phyloP scores from a whole-genome alignment of 805 yeast genomes.

The Lachancea meyersii region DNA sequence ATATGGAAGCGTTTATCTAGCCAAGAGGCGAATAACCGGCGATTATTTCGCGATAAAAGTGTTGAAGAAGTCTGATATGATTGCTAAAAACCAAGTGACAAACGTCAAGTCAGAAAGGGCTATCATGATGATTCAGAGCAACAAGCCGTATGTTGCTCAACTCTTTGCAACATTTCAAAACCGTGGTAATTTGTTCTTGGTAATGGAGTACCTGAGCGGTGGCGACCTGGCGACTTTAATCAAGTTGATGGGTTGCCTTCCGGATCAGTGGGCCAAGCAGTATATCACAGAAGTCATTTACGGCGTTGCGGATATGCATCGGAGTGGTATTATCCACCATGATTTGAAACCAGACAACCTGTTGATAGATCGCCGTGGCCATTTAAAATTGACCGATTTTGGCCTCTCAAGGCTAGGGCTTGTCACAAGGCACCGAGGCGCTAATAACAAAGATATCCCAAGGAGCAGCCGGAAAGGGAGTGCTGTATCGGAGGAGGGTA shows the following conservation, averaged over 20 bases:
- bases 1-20: slow-evolving; percentile 89
- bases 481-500: slow-evolving; percentile 6
- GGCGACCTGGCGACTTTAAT: slow-evolving; percentile 91
- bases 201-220: slow-evolving; percentile 94
- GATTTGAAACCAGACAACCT: slow-evolving; percentile 94
- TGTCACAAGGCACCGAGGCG: slow-evolving; percentile 63
- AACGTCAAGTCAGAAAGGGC: slow-evolving; percentile 94
- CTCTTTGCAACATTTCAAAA: slow-evolving; percentile 85
- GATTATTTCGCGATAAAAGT: slow-evolving; percentile 95
- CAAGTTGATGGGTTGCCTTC: slow-evolving; percentile 73
- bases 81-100: slow-evolving; percentile 91
- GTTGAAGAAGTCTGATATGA: slow-evolving; percentile 88
- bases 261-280: slow-evolving; percentile 78
- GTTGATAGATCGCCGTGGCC: slow-evolving; percentile 80
- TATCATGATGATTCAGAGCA: slow-evolving; percentile 95
- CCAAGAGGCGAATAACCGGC: slow-evolving; percentile 77
- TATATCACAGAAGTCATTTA: slow-evolving; percentile 86
- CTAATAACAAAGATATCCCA: not conserved
- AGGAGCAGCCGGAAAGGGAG: slow-evolving; percentile 8
- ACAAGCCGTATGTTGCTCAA: slow-evolving; percentile 88
- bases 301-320: slow-evolving; percentile 85
- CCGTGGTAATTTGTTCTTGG: slow-evolving; percentile 76
- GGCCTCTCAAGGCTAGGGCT: slow-evolving; percentile 89
- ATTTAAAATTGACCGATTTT: slow-evolving; percentile 88
- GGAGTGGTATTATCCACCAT: slow-evolving; percentile 84